A percentile compares a stretch with the other conserved stretches of the same genome.
Conservation (phyloP, 2,329 filamentous ascomycete genomes). For the Beauveria rudraprayagi region DNA sequence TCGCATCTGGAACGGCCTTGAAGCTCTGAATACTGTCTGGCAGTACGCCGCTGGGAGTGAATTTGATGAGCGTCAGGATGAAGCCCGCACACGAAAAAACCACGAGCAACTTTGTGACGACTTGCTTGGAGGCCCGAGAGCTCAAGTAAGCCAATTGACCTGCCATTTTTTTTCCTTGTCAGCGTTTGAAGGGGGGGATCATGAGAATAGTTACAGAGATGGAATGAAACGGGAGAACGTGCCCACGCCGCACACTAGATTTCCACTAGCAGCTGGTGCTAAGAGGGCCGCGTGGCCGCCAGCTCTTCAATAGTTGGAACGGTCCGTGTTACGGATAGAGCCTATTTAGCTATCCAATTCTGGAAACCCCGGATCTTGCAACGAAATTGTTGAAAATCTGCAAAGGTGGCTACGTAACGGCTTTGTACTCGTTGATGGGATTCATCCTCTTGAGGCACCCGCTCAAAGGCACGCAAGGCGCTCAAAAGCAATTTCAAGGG, state of each 20-base stretch:
- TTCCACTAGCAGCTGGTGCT: neutral
- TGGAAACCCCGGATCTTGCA: no score
- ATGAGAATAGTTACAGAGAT: constrained; percentile 43
- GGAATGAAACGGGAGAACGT: constrained; percentile 16
- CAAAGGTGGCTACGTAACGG: no score
- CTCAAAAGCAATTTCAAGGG: no score
- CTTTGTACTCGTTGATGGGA: no score
- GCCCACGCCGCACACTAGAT: neutral
- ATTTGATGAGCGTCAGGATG: constrained; percentile 28
- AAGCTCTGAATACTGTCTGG: neutral
- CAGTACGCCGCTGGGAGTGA: constrained; percentile 35
- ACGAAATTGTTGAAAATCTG: no score
- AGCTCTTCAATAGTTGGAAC: neutral
- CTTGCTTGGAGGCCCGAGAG: constrained; percentile 30
- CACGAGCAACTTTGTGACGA: constrained; percentile 25
- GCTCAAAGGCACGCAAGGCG: no score
- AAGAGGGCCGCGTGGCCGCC: neutral
- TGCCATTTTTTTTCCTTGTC: constrained; percentile 13
- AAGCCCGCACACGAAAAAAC: constrained; percentile 17
- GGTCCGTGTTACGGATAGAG: neutral
- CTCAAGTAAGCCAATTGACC: constrained; percentile 19
- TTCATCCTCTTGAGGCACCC: no score
- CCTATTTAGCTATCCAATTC: no score
- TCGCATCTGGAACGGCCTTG: neutral
- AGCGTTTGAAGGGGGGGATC: constrained; percentile 31